Evolutionary conservation across 2,329 filamentous ascomycete genomes (phyloP), one percentile per base, ranked within the genome.

Genomic region (Pseudopithomyces maydicus): DNA sequence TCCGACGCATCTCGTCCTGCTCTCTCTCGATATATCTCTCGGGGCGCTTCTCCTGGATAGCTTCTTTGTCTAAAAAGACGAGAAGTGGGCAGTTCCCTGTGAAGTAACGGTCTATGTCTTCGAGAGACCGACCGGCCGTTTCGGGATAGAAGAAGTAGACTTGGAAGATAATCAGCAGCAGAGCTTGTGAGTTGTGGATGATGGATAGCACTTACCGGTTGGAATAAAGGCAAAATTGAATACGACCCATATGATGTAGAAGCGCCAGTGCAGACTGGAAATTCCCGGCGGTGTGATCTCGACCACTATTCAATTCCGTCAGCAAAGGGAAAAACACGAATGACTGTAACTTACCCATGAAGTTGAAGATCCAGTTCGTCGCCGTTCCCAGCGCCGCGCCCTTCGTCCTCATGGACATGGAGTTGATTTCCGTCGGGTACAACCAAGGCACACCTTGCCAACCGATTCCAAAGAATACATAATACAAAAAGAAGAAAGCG

Each of bases 401-500:
- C 55, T 81, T 81, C 0, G 79, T 80, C 35, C 81, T 73, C 74
- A 82, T 82, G 0, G 76, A 71, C 26, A 84, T 68, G 0, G 77
- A 77, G 53, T 82, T 83, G 66, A 83, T 81, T 54, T 83, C 81
- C 1, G 80, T 77, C 0, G 80, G 79, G 55, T 81, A 82, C 5
- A 78, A 61, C 70, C 79, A 82, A 12, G 78, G 78, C 14, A 80
- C 77, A 3, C 79, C 81, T 38, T 81, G 77, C 78, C 71, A 80
- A 6, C 80, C 80, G 29, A 82, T 78, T 15, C 77, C 81, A 58
- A 84, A 84, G 72, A 82, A 82, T 42, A 83, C 76, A 62, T 83
- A 83, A 70, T 82, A 84, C 6, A 84, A 61, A 68, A 84, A 84
- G 68, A 85, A 81, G 63, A 83, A 82, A 0, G 77, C 78, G 41